These are phyloP conservation scores for Colletotrichum somersetense DNA, from an alignment of 2,329 filamentous ascomycete species.

Conservation along the genomic window DNA sequence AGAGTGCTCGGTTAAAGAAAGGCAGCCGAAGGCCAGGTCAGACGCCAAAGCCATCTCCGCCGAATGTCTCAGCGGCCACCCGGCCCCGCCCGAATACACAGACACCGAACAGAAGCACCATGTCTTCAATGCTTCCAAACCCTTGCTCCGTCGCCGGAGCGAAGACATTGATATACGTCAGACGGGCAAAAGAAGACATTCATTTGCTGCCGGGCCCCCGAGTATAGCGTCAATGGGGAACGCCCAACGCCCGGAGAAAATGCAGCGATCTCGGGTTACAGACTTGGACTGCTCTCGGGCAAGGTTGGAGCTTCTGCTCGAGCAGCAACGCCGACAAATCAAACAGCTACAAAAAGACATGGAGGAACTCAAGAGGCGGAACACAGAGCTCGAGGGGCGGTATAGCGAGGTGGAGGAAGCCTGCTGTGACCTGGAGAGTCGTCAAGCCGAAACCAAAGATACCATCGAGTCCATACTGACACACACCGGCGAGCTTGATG, in stretches of 20 bases:
- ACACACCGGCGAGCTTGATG: constrained; percentile 21
- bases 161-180: neutral
- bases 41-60: neutral
- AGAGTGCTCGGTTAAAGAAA: neutral
- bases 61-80: neutral
- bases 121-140: neutral
- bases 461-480: constrained; percentile 12
- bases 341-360: constrained; percentile 10
- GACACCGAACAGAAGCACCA: neutral
- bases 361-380: constrained; percentile 14
- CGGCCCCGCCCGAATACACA: neutral
- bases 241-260: neutral
- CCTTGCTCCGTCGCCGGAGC: neutral
- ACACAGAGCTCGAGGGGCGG: constrained; percentile 14
- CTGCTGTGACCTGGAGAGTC: constrained; percentile 1
- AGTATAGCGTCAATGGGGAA: neutral
- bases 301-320: constrained; percentile 1
- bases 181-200: constrained; percentile 2
- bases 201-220: neutral
- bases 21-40: neutral
- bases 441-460: constrained; percentile 16
- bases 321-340: constrained; percentile 10
- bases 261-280: neutral
- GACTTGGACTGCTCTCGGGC: neutral
- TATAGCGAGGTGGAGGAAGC: constrained; percentile 11